Conservation (phyloP, 2,329 filamentous ascomycete genomes). For the Gnomoniopsis smithogilvyi region DNA sequence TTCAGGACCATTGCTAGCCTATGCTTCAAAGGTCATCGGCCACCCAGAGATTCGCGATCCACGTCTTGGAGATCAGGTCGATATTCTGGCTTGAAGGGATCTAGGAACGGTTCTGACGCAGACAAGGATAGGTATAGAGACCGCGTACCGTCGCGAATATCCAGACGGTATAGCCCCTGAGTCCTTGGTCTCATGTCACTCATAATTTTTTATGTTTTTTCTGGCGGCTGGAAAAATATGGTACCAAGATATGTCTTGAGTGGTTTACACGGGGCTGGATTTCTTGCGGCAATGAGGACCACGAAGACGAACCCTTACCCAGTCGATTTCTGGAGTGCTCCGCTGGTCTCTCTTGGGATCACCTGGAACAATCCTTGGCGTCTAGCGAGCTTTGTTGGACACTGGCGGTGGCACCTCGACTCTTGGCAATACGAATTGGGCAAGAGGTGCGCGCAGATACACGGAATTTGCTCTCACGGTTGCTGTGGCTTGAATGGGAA, state of each 20-base stretch:
- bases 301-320: not conserved
- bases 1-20: slow-evolving; percentile 35
- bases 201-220: not conserved
- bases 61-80: slow-evolving; percentile 20
- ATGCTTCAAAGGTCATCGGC: slow-evolving; percentile 27
- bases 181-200: not conserved
- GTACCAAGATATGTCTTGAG: not conserved
- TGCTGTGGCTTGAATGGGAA: not conserved
- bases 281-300: not conserved
- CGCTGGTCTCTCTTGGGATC: not conserved
- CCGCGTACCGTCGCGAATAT: slow-evolving; percentile 20
- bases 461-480: not conserved
- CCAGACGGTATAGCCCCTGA: slow-evolving; percentile 18
- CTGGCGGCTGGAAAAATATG: not conserved
- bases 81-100: slow-evolving; percentile 23
- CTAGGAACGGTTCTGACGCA: slow-evolving; percentile 28
- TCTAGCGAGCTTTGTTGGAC: not conserved
- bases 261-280: not conserved
- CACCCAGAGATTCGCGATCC: slow-evolving; percentile 22
- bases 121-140: slow-evolving; percentile 29
- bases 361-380: not conserved
- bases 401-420: not conserved
- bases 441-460: not conserved
- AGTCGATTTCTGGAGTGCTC: not conserved
- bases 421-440: no score